Percentiles rank a stretch among this genome's conserved stretches.
Conservation (phyloP, 2,329 filamentous ascomycete species). For the Exophiala mesophila region DNA sequence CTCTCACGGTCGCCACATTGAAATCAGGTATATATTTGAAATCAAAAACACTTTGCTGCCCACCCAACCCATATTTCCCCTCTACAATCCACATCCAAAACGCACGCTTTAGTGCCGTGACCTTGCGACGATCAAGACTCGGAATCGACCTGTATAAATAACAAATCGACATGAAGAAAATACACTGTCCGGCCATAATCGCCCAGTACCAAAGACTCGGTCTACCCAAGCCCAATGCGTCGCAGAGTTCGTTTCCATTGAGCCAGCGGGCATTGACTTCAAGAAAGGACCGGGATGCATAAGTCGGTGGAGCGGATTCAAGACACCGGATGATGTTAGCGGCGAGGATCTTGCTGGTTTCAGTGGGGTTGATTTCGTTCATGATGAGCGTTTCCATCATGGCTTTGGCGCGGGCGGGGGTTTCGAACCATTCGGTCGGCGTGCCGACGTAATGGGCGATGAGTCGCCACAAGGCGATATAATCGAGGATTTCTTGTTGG, state of each 20-base stretch:
- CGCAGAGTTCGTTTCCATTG: conserved; percentile 60
- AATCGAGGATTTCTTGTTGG: conserved; percentile 60
- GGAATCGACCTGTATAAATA: conserved; percentile 44
- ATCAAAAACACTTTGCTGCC: conserved; percentile 59
- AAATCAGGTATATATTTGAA: conserved; percentile 66
- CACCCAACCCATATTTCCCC: conserved; percentile 56
- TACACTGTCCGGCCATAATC: conserved; percentile 60
- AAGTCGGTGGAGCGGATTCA: conserved; percentile 61
- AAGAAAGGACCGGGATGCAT: conserved; percentile 62
- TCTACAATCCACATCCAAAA: conserved; percentile 60
- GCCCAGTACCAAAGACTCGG: conserved; percentile 55
- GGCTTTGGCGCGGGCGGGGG: conserved; percentile 48
- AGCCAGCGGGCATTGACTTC: conserved; percentile 64
- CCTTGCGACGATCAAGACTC: conserved; percentile 48
- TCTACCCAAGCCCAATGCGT: conserved; percentile 54
- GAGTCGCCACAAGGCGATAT: conserved; percentile 71
- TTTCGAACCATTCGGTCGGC: conserved; percentile 58
- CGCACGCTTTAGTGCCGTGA: conserved; percentile 46
- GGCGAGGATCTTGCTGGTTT: conserved; percentile 59
- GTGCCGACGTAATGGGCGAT: conserved; percentile 67
- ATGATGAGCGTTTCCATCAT: conserved; percentile 65
- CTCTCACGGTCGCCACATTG: conserved; percentile 39
- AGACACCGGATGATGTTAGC: conserved; percentile 70
- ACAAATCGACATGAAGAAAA: conserved; percentile 55
- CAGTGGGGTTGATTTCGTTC: conserved; percentile 62